A percentile compares a stretch with the other conserved stretches of the same genome.
These are phyloP conservation scores for Metschnikowia baotianmanensis DNA, from an alignment of 805 yeast species.

Conservation along the genomic window DNA sequence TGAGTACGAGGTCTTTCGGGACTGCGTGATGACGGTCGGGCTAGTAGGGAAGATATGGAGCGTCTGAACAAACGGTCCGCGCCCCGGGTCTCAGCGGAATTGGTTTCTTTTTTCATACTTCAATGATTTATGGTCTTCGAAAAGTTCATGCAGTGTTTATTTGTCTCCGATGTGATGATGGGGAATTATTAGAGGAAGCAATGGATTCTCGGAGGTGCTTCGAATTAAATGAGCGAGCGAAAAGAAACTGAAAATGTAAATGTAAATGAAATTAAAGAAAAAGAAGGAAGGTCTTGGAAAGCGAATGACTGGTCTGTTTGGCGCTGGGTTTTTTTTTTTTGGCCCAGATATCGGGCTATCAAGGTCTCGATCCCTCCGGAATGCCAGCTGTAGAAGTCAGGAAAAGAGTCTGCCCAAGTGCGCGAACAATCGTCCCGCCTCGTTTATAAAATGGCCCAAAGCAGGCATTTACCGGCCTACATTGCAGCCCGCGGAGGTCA, in stretches of 20 bases:
- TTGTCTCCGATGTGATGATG: too few species aligned
- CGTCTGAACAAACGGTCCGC: conserved; percentile 6
- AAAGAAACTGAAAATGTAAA: too few species aligned
- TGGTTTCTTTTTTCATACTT: conserved; percentile 1
- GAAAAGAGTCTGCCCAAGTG: conserved; percentile 1
- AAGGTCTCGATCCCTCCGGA: not conserved
- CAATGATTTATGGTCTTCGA: too few species aligned
- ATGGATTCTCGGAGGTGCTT: too few species aligned
- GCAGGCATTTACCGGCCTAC: not conserved
- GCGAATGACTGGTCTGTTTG: too few species aligned
- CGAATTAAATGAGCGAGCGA: too few species aligned
- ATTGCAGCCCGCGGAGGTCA: not conserved
- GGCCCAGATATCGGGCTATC: too few species aligned
- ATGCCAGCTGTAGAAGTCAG: not conserved
- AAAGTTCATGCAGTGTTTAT: too few species aligned
- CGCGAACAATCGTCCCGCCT: not conserved
- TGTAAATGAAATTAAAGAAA: too few species aligned
- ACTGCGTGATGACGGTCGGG: conserved; percentile 6
- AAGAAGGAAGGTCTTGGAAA: too few species aligned
- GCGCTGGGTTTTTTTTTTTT: too few species aligned
- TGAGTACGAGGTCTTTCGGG: conserved; percentile 6
- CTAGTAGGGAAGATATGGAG: conserved; percentile 8
- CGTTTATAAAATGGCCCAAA: conserved; percentile 7
- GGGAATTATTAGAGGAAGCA: too few species aligned
- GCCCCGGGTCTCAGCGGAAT: conserved; percentile 1